Conservation (phyloP, 805 yeast species). For the Limtongozyma cylindracea region DNA sequence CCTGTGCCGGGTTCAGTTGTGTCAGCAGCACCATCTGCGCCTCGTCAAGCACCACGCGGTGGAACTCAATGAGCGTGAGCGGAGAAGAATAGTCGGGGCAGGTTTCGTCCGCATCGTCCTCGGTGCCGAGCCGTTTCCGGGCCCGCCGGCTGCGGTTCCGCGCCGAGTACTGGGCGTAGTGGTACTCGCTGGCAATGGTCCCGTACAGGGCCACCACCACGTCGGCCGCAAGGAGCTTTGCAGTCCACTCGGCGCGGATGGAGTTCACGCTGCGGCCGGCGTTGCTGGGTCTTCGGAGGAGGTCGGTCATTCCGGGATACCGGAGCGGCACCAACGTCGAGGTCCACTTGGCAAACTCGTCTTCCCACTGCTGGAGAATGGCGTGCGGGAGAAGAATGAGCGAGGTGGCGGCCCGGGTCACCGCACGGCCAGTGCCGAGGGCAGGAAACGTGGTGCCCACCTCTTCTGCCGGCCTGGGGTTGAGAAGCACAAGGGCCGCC, state of each 20-base stretch:
- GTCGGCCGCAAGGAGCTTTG: slow-evolving; percentile 30
- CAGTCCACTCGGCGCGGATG: slow-evolving; percentile 9
- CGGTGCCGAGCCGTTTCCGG: neutral
- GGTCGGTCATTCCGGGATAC: slow-evolving; percentile 30
- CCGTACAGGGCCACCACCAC: slow-evolving; percentile 61
- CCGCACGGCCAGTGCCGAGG: slow-evolving; percentile 13
- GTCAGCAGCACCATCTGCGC: slow-evolving; percentile 71
- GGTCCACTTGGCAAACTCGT: slow-evolving; percentile 35
- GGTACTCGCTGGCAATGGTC: slow-evolving; percentile 48
- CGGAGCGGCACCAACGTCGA: slow-evolving; percentile 34
- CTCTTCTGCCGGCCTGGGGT: slow-evolving; percentile 21
- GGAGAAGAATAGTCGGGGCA: slow-evolving; percentile 41
- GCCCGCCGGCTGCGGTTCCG: slow-evolving; percentile 4
- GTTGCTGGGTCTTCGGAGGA: too few species aligned
- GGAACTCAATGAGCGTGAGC: slow-evolving; percentile 55
- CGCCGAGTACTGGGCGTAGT: slow-evolving; percentile 53
- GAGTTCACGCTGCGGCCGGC: slow-evolving; percentile 6
- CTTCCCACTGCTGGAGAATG: slow-evolving; percentile 66
- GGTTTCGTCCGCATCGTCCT: neutral
- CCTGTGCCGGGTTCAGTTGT: too few species aligned
- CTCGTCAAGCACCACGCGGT: slow-evolving; percentile 82
- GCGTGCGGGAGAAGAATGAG: slow-evolving; percentile 72
- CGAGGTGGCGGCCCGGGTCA: slow-evolving; percentile 38
- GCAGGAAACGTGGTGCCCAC: slow-evolving; percentile 8
- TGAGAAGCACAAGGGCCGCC: slow-evolving; percentile 32